phyloP scores from a whole-genome alignment of 1,139 yeast genomes.

The Hemisphaericaspora lyxosophila region DNA sequence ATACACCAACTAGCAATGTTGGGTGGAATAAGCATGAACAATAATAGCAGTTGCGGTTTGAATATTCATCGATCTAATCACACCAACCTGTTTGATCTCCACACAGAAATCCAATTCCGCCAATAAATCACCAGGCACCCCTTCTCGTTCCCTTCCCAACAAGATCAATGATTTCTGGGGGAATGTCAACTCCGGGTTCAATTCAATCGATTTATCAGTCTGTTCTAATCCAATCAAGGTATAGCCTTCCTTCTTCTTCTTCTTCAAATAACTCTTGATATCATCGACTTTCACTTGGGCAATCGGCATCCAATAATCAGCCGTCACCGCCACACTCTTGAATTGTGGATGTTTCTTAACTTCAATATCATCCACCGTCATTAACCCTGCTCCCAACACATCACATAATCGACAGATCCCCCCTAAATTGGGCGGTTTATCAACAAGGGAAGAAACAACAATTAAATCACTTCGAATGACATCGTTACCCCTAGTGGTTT shows the following conservation, averaged over 20 bases:
- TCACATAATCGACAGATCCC: slow-evolving; percentile 92
- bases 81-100: slow-evolving; percentile 90
- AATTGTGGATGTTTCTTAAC: slow-evolving; percentile 69
- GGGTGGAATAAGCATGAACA: slow-evolving; percentile 85
- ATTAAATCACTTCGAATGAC: slow-evolving; percentile 71
- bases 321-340: slow-evolving; percentile 87
- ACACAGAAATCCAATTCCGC: slow-evolving; percentile 84
- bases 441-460: slow-evolving; percentile 85
- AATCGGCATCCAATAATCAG: slow-evolving; percentile 96
- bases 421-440: slow-evolving; percentile 88
- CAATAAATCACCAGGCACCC: slow-evolving; percentile 82
- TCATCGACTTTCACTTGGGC: slow-evolving; percentile 63
- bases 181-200: slow-evolving; percentile 63
- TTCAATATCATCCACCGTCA: slow-evolving; percentile 70
- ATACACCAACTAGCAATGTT: slow-evolving; percentile 46
- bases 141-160: slow-evolving; percentile 86
- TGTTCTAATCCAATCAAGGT: slow-evolving; percentile 89
- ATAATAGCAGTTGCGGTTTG: slow-evolving; percentile 96
- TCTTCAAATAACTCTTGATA: slow-evolving; percentile 55
- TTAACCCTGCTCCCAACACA: slow-evolving; percentile 82
- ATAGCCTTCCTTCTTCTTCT: slow-evolving; percentile 75
- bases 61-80: slow-evolving; percentile 90
- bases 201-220: slow-evolving; percentile 78
- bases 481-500: slow-evolving; percentile 32
- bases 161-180: slow-evolving; percentile 77